These are phyloP conservation scores for Candida boleticola DNA, from an alignment of 805 yeast genomes.

Conservation along the genomic window DNA sequence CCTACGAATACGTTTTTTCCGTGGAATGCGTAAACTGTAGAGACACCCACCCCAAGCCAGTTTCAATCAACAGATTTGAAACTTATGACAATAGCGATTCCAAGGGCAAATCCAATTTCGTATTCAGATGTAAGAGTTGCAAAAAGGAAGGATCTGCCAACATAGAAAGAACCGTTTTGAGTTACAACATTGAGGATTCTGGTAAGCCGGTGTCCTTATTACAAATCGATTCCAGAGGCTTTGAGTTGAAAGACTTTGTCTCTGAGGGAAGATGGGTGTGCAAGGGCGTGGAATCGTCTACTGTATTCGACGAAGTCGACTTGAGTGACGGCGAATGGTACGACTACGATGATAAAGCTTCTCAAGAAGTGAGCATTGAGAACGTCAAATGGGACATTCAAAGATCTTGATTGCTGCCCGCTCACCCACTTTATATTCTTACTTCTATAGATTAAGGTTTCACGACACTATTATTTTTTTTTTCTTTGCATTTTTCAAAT, in stretches of 20 bases:
- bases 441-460: too few species aligned
- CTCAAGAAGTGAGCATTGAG: slow-evolving; percentile 76
- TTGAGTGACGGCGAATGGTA: slow-evolving; percentile 86
- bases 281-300: slow-evolving; percentile 48
- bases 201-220: slow-evolving; percentile 47
- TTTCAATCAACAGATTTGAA: slow-evolving; percentile 67
- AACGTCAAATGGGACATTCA: slow-evolving; percentile 68
- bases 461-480: too few species aligned
- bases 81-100: slow-evolving; percentile 64
- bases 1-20: slow-evolving; percentile 74
- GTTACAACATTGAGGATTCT: slow-evolving; percentile 34
- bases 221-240: slow-evolving; percentile 82
- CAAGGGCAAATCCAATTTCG: slow-evolving; percentile 81
- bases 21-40: slow-evolving; percentile 79
- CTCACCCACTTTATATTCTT: too few species aligned
- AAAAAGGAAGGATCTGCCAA: slow-evolving; percentile 38
- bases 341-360: slow-evolving; percentile 87
- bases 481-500: too few species aligned
- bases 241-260: slow-evolving; percentile 65
- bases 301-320: slow-evolving; percentile 63
- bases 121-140: slow-evolving; percentile 73
- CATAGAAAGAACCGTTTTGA: slow-evolving; percentile 30
- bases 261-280: slow-evolving; percentile 66
- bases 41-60: slow-evolving; percentile 68
- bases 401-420: slow-evolving; percentile 10